phyloP scores from a whole-genome alignment of 148 eudicot genomes.

The Fallopia convolvulus region DNA sequence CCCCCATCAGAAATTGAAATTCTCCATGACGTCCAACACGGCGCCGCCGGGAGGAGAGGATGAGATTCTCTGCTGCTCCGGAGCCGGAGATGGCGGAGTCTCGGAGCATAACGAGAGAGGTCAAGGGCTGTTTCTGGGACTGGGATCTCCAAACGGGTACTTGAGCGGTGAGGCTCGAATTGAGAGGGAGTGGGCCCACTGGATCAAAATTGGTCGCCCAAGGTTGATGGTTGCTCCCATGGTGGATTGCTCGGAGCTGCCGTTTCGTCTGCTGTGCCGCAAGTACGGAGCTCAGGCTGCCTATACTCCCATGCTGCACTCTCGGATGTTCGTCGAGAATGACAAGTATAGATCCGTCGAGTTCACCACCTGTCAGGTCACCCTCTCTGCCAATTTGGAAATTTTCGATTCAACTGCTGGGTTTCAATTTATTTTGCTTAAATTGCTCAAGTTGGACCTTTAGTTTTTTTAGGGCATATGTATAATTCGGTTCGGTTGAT shows the following conservation, averaged over 20 bases:
- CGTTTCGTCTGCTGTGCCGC: constrained; percentile 81
- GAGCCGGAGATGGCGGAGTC: background rate
- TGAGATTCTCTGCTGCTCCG: constrained; percentile 9
- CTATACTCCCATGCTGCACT: constrained; percentile 91
- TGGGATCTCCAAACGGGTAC: constrained; percentile 37
- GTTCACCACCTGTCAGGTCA: constrained; percentile 80
- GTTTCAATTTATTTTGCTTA: background rate
- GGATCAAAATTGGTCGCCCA: constrained; percentile 74
- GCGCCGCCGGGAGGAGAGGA: background rate
- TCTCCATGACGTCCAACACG: background rate
- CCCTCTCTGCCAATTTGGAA: background rate
- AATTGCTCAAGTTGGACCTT: background rate
- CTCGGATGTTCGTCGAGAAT: constrained; percentile 64
- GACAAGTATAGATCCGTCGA: constrained; percentile 71
- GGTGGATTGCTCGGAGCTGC: constrained; percentile 97
- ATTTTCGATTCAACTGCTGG: background rate
- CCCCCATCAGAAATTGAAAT: background rate
- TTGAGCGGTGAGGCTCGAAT: constrained; percentile 56
- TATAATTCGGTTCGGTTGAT: background rate
- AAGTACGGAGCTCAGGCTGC: constrained; percentile 90
- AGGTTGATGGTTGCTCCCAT: constrained; percentile 79
- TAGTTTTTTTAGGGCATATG: background rate
- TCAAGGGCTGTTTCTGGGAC: constrained; percentile 6
- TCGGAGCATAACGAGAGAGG: background rate
- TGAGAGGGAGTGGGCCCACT: constrained; percentile 81